These are phyloP conservation scores for Oryza nivara DNA, from an alignment of 176 grass and related monocot species.

Conservation along the genomic window DNA sequence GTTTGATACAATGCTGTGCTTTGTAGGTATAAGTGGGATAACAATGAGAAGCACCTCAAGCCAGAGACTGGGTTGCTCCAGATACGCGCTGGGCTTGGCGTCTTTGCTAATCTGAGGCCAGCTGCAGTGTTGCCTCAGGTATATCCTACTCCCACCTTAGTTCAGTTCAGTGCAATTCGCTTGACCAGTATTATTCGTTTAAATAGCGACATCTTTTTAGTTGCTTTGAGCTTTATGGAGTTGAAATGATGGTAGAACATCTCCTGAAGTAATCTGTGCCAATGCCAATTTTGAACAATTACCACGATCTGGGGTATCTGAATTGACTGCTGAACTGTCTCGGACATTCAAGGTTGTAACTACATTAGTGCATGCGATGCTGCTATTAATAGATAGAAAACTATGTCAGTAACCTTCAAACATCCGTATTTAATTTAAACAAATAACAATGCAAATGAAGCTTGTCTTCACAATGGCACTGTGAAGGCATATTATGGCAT, in stretches of 20 bases:
- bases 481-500: too few relatives aligned
- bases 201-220: neutral
- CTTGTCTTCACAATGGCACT: neutral
- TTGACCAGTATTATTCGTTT: neutral
- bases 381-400: neutral
- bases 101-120: conserved; percentile 88
- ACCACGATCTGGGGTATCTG: neutral
- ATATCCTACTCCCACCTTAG: neutral
- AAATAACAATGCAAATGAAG: neutral
- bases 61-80: conserved; percentile 89
- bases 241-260: neutral
- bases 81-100: conserved; percentile 64
- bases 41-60: conserved; percentile 93
- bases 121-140: conserved; percentile 85
- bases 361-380: neutral
- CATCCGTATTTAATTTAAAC: neutral
- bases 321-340: neutral
- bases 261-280: neutral
- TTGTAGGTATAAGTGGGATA: conserved; percentile 94
- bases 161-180: neutral
- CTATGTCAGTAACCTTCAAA: neutral
- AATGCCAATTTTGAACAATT: neutral
- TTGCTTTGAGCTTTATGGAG: neutral
- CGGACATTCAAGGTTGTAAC: neutral
- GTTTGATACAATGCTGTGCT: neutral